These are phyloP conservation scores for Cornus suecica DNA, from an alignment of 148 eudicot genomes.

Conservation along the genomic window DNA sequence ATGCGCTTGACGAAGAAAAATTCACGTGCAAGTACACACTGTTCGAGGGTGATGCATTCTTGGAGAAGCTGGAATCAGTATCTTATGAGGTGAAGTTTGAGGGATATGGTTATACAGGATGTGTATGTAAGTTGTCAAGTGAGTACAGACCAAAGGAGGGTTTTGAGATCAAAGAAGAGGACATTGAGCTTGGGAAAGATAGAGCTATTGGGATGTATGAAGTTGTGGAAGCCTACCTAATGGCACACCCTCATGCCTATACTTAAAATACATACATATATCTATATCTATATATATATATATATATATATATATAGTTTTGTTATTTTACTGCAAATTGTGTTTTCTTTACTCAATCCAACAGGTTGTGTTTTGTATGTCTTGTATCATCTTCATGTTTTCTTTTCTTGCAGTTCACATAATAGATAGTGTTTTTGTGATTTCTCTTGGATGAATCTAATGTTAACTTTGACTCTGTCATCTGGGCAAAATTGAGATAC, in stretches of 20 bases:
- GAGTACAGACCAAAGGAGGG: slow-evolving; percentile 11
- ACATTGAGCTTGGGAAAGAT: slow-evolving; percentile 18
- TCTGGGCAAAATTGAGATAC: too few relatives aligned
- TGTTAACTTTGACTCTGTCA: not conserved
- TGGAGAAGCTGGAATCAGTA: slow-evolving; percentile 12
- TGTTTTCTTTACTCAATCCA: not conserved
- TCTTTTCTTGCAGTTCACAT: too few relatives aligned
- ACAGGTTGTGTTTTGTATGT: too few relatives aligned
- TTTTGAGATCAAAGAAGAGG: slow-evolving; percentile 17
- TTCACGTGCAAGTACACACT: slow-evolving; percentile 17
- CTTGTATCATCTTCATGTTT: too few relatives aligned
- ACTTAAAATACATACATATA: slow-evolving; percentile 9
- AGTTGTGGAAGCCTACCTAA: slow-evolving; percentile 26
- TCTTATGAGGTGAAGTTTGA: slow-evolving; percentile 15
- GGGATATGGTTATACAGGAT: slow-evolving; percentile 10
- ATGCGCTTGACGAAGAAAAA: slow-evolving; percentile 11
- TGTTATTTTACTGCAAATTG: not conserved
- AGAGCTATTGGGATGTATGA: slow-evolving; percentile 30
- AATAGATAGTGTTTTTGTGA: not conserved
- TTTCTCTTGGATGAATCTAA: too few relatives aligned
- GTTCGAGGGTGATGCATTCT: slow-evolving; percentile 2
- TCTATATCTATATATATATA: too few relatives aligned
- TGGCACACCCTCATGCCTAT: slow-evolving; percentile 29
- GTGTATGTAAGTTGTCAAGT: slow-evolving; percentile 12
- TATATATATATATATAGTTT: too few relatives aligned